A percentile compares a stretch with the other conserved stretches of the same genome.
phyloP scores from a whole-genome alignment of 2,329 filamentous ascomycete genomes.

The Bipolaris gigantea region DNA sequence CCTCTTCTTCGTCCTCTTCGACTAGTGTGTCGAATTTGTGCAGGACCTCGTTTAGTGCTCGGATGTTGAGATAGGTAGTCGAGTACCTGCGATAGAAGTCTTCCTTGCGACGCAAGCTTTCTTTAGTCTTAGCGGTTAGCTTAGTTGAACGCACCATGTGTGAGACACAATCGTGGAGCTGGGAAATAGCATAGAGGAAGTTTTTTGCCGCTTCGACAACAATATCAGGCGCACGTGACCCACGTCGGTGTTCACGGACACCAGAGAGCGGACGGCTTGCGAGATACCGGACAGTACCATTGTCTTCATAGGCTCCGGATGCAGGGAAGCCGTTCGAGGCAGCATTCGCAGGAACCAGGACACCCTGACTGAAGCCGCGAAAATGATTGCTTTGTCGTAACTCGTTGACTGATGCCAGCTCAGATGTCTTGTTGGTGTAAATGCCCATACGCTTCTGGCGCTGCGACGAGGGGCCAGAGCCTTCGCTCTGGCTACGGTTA shows the following conservation, averaged over 20 bases:
- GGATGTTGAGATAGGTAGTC: constrained; percentile 59
- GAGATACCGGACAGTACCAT: constrained; percentile 38
- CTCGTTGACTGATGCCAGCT: constrained; percentile 58
- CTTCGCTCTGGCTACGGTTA: constrained; percentile 65
- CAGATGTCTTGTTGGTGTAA: constrained; percentile 59
- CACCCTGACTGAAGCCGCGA: constrained; percentile 61
- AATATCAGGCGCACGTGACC: constrained; percentile 51
- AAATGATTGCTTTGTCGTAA: constrained; percentile 56
- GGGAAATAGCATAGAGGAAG: constrained; percentile 58
- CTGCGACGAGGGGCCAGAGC: constrained; percentile 54
- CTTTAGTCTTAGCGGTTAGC: constrained; percentile 48
- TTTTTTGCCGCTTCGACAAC: constrained; percentile 60
- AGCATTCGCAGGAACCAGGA: constrained; percentile 43
- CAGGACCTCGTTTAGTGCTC: constrained; percentile 59
- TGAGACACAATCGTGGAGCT: constrained; percentile 48
- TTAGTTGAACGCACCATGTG: constrained; percentile 44
- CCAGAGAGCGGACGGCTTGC: constrained; percentile 58
- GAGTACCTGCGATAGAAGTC: constrained; percentile 59
- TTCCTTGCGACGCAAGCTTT: constrained; percentile 42
- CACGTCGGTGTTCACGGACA: constrained; percentile 58
- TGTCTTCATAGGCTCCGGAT: constrained; percentile 40
- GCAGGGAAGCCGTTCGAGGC: constrained; percentile 34
- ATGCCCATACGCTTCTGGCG: constrained; percentile 64
- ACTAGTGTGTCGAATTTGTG: constrained; percentile 53
- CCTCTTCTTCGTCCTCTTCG: constrained; percentile 55